phyloP scores from a whole-genome alignment of 352 stramenopile species.

The Globisporangium okanoganense region DNA sequence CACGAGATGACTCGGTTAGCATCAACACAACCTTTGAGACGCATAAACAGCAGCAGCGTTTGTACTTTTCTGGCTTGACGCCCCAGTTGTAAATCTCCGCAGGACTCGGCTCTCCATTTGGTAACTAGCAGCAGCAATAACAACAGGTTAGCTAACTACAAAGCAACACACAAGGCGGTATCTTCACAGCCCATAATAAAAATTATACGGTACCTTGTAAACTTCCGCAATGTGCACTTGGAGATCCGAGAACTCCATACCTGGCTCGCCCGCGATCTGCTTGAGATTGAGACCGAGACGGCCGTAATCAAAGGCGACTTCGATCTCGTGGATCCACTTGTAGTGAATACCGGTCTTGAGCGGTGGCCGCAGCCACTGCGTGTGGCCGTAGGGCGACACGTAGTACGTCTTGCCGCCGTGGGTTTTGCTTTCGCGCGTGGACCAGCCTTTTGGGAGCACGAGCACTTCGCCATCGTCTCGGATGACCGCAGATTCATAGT shows the following conservation, averaged over 20 bases:
- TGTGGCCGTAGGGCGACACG: slow-evolving; percentile 79
- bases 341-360: slow-evolving; percentile 62
- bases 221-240: slow-evolving; percentile 80
- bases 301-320: slow-evolving; percentile 77
- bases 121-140: slow-evolving; percentile 25
- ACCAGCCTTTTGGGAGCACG: slow-evolving; percentile 75
- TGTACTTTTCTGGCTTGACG: slow-evolving; percentile 81
- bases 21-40: not conserved
- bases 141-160: slow-evolving; percentile 1
- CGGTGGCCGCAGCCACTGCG: slow-evolving; percentile 75
- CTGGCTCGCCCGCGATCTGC: slow-evolving; percentile 71
- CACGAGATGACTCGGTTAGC: not conserved
- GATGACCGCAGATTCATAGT: slow-evolving; percentile 57
- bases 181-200: not conserved
- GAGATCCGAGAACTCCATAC: slow-evolving; percentile 66
- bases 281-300: slow-evolving; percentile 81
- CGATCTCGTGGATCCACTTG: slow-evolving; percentile 81
- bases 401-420: slow-evolving; percentile 85
- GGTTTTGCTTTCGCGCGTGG: slow-evolving; percentile 75
- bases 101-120: slow-evolving; percentile 75
- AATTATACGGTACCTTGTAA: slow-evolving; percentile 54
- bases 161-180: not conserved
- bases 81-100: slow-evolving; percentile 90
- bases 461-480: slow-evolving; percentile 71
- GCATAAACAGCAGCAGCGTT: not conserved